phyloP scores from a whole-genome alignment of 495 filamentous ascomycete species.

The Trichoderma gamsii region DNA sequence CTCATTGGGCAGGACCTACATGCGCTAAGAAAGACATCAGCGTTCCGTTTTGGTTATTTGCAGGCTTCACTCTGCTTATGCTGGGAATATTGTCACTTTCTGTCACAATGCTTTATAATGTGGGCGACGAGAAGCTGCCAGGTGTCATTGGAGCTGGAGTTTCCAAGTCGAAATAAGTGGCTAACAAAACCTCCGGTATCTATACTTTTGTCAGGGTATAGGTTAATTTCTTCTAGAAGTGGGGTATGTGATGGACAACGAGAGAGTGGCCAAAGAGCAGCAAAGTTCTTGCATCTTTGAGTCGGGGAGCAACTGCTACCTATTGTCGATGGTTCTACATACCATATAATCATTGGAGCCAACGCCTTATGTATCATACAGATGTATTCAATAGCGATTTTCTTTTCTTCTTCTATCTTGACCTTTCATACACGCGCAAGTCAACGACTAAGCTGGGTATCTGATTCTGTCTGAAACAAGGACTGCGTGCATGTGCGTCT shows the following conservation, averaged over 20 bases:
- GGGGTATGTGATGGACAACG: background rate
- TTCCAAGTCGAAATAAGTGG: slow-evolving; percentile 46
- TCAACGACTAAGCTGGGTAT: background rate
- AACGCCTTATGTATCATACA: background rate
- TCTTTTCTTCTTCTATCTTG: background rate
- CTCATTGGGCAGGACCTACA: slow-evolving; percentile 71
- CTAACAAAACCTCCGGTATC: background rate
- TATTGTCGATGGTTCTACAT: background rate
- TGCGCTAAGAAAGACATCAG: slow-evolving; percentile 93
- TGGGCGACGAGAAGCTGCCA: slow-evolving; percentile 74
- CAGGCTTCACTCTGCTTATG: slow-evolving; percentile 59
- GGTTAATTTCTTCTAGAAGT: background rate
- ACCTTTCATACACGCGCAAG: background rate
- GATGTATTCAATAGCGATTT: slow-evolving; percentile 4
- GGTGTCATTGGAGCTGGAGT: slow-evolving; percentile 86
- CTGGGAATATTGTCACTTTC: slow-evolving; percentile 55
- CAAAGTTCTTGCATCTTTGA: background rate
- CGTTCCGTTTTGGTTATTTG: slow-evolving; percentile 77
- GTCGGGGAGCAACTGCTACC: background rate
- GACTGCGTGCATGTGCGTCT: background rate
- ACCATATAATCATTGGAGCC: slow-evolving; percentile 5
- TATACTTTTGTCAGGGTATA: background rate
- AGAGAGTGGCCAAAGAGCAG: background rate
- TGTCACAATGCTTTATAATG: slow-evolving; percentile 67
- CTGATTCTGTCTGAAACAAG: background rate